A percentile compares a stretch with the other conserved stretches of the same genome.
Conservation (phyloP, 2,329 filamentous ascomycete genomes). For the Xylaria multiplex region DNA sequence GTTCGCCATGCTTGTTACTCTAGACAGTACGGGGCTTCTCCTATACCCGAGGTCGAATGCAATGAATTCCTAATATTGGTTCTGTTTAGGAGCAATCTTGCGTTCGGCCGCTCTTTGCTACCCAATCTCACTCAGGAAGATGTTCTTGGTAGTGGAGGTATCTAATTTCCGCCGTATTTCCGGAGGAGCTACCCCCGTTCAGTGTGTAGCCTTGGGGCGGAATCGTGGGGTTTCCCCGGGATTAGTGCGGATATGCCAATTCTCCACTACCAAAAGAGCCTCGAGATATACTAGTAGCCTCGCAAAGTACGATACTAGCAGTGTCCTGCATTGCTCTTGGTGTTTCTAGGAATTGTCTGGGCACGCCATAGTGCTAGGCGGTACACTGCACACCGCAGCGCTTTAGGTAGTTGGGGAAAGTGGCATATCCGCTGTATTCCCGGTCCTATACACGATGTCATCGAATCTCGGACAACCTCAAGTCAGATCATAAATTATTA, state of each 20-base stretch:
- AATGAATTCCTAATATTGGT: not conserved
- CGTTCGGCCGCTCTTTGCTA: not conserved
- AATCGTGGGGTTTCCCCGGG: too few relatives aligned
- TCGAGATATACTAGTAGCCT: too few relatives aligned
- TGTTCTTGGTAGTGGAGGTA: not conserved
- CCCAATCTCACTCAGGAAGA: too few relatives aligned
- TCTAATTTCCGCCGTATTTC: not conserved
- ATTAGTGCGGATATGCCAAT: too few relatives aligned
- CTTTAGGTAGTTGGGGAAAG: slow-evolving; percentile 13
- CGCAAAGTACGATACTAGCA: too few relatives aligned
- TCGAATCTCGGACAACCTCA: not conserved
- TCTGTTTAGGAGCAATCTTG: too few relatives aligned
- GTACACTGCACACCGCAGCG: not conserved
- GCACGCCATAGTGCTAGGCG: too few relatives aligned
- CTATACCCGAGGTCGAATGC: not conserved
- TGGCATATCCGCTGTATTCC: slow-evolving; percentile 28
- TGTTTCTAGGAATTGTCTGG: too few relatives aligned
- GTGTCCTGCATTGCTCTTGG: too few relatives aligned
- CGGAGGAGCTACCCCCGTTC: not conserved
- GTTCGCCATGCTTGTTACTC: not conserved
- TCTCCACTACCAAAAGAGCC: too few relatives aligned
- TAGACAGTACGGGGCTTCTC: not conserved
- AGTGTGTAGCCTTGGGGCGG: not conserved
- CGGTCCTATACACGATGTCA: slow-evolving; percentile 6
- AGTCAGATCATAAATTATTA: not conserved